phyloP scores from a whole-genome alignment of 805 yeast species.

The Sugiyamaella marilandica region DNA sequence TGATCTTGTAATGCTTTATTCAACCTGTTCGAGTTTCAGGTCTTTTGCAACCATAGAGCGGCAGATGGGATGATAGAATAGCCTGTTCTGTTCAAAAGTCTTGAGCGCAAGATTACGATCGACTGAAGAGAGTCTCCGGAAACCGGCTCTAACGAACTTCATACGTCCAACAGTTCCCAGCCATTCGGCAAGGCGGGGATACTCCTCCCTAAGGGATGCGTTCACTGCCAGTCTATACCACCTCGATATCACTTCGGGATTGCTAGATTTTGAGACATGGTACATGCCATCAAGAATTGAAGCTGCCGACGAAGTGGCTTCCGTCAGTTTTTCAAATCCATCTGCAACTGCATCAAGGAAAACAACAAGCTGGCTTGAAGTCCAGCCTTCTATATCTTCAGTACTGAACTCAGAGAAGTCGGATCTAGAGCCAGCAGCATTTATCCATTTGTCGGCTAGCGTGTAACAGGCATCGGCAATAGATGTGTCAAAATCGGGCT shows the following conservation, averaged over 20 bases:
- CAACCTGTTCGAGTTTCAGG: slow-evolving; percentile 40
- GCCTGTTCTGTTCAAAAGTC: slow-evolving; percentile 58
- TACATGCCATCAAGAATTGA: slow-evolving; percentile 38
- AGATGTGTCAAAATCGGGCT: slow-evolving; percentile 72
- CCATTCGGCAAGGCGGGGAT: slow-evolving; percentile 68
- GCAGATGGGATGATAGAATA: slow-evolving; percentile 80
- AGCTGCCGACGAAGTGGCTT: slow-evolving; percentile 35
- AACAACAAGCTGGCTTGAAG: slow-evolving; percentile 73
- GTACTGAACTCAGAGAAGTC: slow-evolving; percentile 35
- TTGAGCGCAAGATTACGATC: slow-evolving; percentile 59
- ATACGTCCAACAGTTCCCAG: slow-evolving; percentile 88
- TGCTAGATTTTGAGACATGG: slow-evolving; percentile 49
- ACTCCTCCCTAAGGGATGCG: slow-evolving; percentile 44
- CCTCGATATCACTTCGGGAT: slow-evolving; percentile 78
- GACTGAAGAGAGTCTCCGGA: slow-evolving; percentile 56
- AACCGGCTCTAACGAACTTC: slow-evolving; percentile 91
- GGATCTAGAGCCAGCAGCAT: slow-evolving; percentile 29
- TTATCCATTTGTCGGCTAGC: slow-evolving; percentile 64
- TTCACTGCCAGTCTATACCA: slow-evolving; percentile 65
- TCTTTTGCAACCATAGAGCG: slow-evolving; percentile 79
- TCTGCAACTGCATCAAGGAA: slow-evolving; percentile 65
- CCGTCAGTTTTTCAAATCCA: slow-evolving; percentile 33
- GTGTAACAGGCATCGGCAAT: slow-evolving; percentile 67
- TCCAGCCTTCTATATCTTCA: slow-evolving; percentile 52
- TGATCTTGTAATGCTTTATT: too few relatives aligned